Conservation (phyloP, 2,329 filamentous ascomycete genomes). For the Diaporthe capsici region DNA sequence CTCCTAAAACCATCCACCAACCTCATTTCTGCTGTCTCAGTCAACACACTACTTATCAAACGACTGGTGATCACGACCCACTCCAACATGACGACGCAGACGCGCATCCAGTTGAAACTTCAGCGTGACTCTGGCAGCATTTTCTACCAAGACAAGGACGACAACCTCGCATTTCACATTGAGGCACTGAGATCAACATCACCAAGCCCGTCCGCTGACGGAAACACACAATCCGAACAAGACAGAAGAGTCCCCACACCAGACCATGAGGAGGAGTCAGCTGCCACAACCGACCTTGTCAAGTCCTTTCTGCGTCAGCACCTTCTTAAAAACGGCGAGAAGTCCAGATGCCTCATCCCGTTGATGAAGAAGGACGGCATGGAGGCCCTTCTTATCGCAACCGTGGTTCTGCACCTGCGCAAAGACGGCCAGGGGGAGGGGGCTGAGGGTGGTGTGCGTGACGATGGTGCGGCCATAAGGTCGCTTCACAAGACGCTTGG, state of each 20-base stretch:
- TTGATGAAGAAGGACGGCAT: slow-evolving; percentile 15
- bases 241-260: not conserved
- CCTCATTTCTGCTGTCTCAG: not conserved
- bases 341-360: not conserved
- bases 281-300: slow-evolving; percentile 21
- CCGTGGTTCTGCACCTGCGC: slow-evolving; percentile 22
- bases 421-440: not conserved
- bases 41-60: not conserved
- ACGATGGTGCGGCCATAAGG: not conserved
- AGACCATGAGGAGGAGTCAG: not conserved
- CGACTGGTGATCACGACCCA: too few species aligned
- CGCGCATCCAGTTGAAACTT: slow-evolving; percentile 24
- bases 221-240: not conserved
- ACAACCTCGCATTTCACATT: slow-evolving; percentile 27
- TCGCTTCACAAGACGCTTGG: slow-evolving; percentile 26
- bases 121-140: slow-evolving; percentile 22
- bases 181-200: not conserved
- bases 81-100: slow-evolving; percentile 11
- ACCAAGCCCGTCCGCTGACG: not conserved
- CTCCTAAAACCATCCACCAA: not conserved
- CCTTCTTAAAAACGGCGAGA: slow-evolving; percentile 14
- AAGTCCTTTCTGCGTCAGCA: slow-evolving; percentile 26
- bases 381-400: slow-evolving; percentile 14
- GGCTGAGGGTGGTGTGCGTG: not conserved
- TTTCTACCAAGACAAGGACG: slow-evolving; percentile 16